Percentiles rank a stretch among this genome's conserved stretches.
These are phyloP conservation scores for Sanghuangporus weigelae DNA, from an alignment of 1,284 basidiomycete species.

Conservation along the genomic window DNA sequence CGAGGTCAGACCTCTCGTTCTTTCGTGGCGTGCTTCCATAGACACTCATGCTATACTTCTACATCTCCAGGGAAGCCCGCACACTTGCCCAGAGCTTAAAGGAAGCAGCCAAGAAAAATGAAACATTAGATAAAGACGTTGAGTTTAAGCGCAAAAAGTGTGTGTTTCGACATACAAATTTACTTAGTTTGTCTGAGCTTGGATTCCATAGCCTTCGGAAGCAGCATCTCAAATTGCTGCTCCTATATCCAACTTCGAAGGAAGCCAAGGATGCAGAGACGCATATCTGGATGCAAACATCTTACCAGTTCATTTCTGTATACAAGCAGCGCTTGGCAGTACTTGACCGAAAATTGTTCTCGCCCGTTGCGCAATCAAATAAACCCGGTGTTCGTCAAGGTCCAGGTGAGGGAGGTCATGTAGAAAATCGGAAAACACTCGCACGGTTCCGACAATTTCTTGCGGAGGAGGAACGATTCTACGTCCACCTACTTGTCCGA, in stretches of 20 bases:
- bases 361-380: slow-evolving; percentile 39
- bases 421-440: slow-evolving; percentile 82
- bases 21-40: not conserved
- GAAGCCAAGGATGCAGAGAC: slow-evolving; percentile 80
- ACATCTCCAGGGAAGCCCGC: slow-evolving; percentile 57
- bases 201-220: slow-evolving; percentile 58
- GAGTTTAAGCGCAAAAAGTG: slow-evolving; percentile 83
- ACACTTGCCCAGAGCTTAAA: slow-evolving; percentile 62
- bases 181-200: slow-evolving; percentile 1
- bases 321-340: slow-evolving; percentile 75
- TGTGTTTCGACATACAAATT: slow-evolving; percentile 26
- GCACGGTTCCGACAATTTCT: slow-evolving; percentile 86
- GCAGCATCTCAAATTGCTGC: slow-evolving; percentile 69
- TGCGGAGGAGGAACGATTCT: slow-evolving; percentile 83
- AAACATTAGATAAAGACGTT: slow-evolving; percentile 79
- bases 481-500: slow-evolving; percentile 70
- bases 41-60: not conserved
- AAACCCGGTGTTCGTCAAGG: slow-evolving; percentile 33
- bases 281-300: slow-evolving; percentile 89
- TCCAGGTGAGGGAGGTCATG: slow-evolving; percentile 43
- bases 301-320: slow-evolving; percentile 78
- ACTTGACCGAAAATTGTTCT: slow-evolving; percentile 58
- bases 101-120: slow-evolving; percentile 61
- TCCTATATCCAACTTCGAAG: slow-evolving; percentile 67
- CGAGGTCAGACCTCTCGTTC: slow-evolving; percentile 3